Conservation (phyloP, 1,284 basidiomycete species). For the Lentinula novae-zelandiae region DNA sequence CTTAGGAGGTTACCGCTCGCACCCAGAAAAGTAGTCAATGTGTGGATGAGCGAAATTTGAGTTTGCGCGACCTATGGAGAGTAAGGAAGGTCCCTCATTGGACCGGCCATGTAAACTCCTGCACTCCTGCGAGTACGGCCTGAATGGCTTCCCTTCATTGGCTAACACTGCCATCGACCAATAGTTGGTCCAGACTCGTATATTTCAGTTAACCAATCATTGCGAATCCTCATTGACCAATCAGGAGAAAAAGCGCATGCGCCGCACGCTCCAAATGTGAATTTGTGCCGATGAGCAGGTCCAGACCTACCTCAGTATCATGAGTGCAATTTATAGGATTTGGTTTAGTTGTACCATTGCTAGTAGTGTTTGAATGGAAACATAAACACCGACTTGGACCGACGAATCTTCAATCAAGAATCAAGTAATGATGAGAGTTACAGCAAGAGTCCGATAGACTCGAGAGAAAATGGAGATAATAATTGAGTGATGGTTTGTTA, state of each 20-base stretch:
- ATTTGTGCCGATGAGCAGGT: too few species aligned
- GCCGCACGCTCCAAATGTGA: too few species aligned
- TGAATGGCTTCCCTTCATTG: not conserved
- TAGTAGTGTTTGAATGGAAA: too few species aligned
- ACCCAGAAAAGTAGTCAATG: not conserved
- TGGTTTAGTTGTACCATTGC: too few species aligned
- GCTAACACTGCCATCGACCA: not conserved
- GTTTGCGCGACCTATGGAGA: not conserved
- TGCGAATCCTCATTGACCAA: too few species aligned
- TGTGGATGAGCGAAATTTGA: not conserved
- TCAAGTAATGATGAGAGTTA: not conserved
- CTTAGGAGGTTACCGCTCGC: too few species aligned
- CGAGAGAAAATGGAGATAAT: not conserved
- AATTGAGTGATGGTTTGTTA: constrained; percentile 1
- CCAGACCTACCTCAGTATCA: too few species aligned
- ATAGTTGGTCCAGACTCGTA: not conserved
- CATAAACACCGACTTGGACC: too few species aligned
- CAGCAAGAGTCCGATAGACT: not conserved
- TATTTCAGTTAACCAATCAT: not conserved
- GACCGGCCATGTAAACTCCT: not conserved
- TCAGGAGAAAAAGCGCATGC: too few species aligned
- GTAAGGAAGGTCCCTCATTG: not conserved
- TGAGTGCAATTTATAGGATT: too few species aligned
- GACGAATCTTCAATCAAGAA: not conserved
- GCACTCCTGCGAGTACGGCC: not conserved